A percentile compares a stretch with the other conserved stretches of the same genome.
Evolutionary conservation across 805 yeast genomes (phyloP).

Genomic region (Lachancea sp.): DNA sequence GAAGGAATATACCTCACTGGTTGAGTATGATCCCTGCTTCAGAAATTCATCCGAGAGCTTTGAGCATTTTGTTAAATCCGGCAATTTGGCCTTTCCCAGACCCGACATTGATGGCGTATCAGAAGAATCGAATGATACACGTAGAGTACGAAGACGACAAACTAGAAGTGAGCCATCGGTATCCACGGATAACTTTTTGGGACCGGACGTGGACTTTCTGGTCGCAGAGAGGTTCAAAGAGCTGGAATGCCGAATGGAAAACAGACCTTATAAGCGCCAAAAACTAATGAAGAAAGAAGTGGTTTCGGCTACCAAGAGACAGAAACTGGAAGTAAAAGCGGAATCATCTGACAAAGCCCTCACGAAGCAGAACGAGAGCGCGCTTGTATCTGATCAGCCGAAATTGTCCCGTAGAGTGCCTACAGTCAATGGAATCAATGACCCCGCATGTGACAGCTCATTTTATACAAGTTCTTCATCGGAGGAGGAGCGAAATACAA

Average conservation of each 20-base stretch:
- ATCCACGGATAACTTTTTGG: neutral
- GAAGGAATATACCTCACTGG: constrained; percentile 52
- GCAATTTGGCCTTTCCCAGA: constrained; percentile 31
- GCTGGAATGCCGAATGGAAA: constrained; percentile 10
- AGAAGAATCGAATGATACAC: constrained; percentile 20
- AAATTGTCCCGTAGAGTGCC: neutral
- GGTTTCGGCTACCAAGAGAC: constrained; percentile 1
- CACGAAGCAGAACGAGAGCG: constrained; percentile 1
- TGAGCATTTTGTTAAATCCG: constrained; percentile 28
- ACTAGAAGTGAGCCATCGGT: constrained; percentile 9
- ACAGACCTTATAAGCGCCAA: constrained; percentile 4
- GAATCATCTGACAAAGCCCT: neutral
- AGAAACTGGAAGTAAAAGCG: neutral
- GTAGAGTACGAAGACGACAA: constrained; percentile 16
- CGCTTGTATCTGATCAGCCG: neutral
- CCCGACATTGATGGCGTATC: constrained; percentile 34
- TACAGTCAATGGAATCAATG: neutral
- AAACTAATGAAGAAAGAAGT: neutral
- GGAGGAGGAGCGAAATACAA: constrained; percentile 21
- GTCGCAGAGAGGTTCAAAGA: constrained; percentile 18
- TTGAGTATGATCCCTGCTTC: constrained; percentile 51
- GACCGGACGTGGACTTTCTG: constrained; percentile 10
- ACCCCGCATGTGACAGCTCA: constrained; percentile 15
- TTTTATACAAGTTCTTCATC: constrained; percentile 31
- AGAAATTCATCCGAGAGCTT: constrained; percentile 34